Evolutionary conservation across 2,329 filamentous ascomycete species (phyloP).

Genomic region (Chaetomium sp.): DNA sequence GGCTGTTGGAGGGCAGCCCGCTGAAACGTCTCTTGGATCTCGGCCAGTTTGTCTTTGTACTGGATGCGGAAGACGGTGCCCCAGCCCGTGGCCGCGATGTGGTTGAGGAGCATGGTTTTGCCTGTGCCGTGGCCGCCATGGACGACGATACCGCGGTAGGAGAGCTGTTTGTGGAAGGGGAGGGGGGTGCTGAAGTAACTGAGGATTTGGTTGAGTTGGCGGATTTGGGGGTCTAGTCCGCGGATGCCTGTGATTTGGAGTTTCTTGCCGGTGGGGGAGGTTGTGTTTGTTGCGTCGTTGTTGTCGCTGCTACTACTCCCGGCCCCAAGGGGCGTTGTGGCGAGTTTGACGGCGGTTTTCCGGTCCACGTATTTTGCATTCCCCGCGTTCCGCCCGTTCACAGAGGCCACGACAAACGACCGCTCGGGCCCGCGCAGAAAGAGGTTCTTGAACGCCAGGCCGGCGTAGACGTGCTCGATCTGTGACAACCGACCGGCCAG

Average conservation of each 20-base stretch:
- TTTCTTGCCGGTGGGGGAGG: slow-evolving; percentile 24
- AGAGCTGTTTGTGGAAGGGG: slow-evolving; percentile 14
- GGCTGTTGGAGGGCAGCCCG: slow-evolving; percentile 63
- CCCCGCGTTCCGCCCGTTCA: slow-evolving; percentile 45
- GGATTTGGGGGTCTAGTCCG: slow-evolving; percentile 59
- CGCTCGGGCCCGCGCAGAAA: slow-evolving; percentile 50
- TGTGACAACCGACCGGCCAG: slow-evolving; percentile 29
- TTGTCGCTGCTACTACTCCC: too few relatives aligned
- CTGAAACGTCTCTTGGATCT: slow-evolving; percentile 62
- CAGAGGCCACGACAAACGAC: slow-evolving; percentile 51
- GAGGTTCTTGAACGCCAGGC: slow-evolving; percentile 62
- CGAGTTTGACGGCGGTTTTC: slow-evolving; percentile 30
- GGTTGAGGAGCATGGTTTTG: slow-evolving; percentile 68
- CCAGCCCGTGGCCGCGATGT: slow-evolving; percentile 64
- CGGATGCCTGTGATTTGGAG: slow-evolving; percentile 53
- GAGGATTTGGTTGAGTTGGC: slow-evolving; percentile 61
- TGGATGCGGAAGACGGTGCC: slow-evolving; percentile 58
- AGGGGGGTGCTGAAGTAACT: slow-evolving; percentile 43
- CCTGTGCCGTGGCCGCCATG: slow-evolving; percentile 81
- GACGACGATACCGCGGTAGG: slow-evolving; percentile 56
- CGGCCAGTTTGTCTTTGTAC: slow-evolving; percentile 47
- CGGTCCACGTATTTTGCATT: slow-evolving; percentile 34
- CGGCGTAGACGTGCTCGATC: slow-evolving; percentile 63
- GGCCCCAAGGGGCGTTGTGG: slow-evolving; percentile 17
- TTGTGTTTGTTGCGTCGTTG: slow-evolving; percentile 2